A percentile compares a stretch with the other conserved stretches of the same genome.
Evolutionary conservation across 2,329 filamentous ascomycete species (phyloP).

Genomic region (Aureobasidium sp.): DNA sequence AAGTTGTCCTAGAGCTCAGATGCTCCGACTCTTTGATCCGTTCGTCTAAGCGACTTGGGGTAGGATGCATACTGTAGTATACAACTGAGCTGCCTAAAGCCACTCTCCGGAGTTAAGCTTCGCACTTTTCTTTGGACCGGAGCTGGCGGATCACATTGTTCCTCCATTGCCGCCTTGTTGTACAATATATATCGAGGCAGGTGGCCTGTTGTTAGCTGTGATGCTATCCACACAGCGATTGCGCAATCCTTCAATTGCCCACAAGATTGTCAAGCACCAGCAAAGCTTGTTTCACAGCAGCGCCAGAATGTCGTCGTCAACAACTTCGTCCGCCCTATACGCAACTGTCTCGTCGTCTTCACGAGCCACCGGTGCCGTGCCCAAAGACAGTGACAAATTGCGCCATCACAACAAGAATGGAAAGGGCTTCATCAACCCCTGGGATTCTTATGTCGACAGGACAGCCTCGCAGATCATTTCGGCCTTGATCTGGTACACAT

Average conservation of each 20-base stretch:
- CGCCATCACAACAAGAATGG: constrained; percentile 45
- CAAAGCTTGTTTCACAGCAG: constrained; percentile 7
- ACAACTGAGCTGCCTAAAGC: neutral
- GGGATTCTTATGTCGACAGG: constrained; percentile 43
- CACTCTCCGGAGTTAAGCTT: neutral
- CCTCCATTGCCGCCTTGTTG: neutral
- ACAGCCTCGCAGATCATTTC: constrained; percentile 27
- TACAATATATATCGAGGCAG: neutral
- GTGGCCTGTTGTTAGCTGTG: neutral
- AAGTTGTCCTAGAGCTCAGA: neutral
- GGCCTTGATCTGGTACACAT: constrained; percentile 32
- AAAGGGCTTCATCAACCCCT: constrained; percentile 50
- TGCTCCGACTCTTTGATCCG: neutral
- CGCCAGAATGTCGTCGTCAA: constrained; percentile 22
- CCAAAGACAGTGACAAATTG: constrained; percentile 39
- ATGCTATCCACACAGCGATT: neutral
- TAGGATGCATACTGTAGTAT: neutral
- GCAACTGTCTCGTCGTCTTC: constrained; percentile 35
- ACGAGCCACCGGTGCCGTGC: constrained; percentile 30
- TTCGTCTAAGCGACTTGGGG: neutral
- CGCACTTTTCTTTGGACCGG: neutral
- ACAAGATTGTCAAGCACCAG: neutral
- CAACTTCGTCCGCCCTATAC: constrained; percentile 30
- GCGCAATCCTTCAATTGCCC: constrained; percentile 7
- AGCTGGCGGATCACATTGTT: neutral